phyloP scores from a whole-genome alignment of 495 filamentous ascomycete species.

The Evernia prunastri region DNA sequence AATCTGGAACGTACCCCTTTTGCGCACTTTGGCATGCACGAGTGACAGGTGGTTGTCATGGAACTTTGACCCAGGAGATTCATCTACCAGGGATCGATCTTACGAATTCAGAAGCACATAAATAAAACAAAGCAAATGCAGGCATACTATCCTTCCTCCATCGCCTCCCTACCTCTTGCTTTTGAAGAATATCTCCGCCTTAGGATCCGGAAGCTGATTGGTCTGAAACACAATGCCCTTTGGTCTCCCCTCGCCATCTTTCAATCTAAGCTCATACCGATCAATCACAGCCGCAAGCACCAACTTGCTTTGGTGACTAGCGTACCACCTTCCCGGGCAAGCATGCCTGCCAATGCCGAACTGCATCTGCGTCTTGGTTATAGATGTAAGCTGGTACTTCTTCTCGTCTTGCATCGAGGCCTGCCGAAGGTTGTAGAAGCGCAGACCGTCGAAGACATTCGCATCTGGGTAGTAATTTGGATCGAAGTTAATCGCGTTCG shows the following conservation, averaged over 20 bases:
- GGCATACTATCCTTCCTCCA: not conserved
- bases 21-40: too few relatives aligned
- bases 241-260: not conserved
- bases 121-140: not conserved
- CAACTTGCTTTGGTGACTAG: not conserved
- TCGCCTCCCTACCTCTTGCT: not conserved
- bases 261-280: not conserved
- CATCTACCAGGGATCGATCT: too few relatives aligned
- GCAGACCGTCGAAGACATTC: slow-evolving; percentile 33
- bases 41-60: too few relatives aligned
- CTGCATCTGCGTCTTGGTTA: not conserved
- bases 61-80: too few relatives aligned
- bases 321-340: slow-evolving; percentile 7
- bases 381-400: not conserved
- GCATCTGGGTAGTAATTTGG: slow-evolving; percentile 25
- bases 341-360: slow-evolving; percentile 1
- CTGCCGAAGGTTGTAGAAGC: slow-evolving; percentile 41
- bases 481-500: slow-evolving; percentile 20
- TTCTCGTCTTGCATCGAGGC: not conserved
- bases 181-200: not conserved
- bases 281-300: not conserved
- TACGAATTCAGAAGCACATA: too few relatives aligned
- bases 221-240: not conserved
- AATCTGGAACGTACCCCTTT: too few relatives aligned
- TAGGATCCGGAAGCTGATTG: not conserved